Evolutionary conservation across 1,139 yeast genomes (phyloP).

Genomic region (Hanseniaspora gamundiae): DNA sequence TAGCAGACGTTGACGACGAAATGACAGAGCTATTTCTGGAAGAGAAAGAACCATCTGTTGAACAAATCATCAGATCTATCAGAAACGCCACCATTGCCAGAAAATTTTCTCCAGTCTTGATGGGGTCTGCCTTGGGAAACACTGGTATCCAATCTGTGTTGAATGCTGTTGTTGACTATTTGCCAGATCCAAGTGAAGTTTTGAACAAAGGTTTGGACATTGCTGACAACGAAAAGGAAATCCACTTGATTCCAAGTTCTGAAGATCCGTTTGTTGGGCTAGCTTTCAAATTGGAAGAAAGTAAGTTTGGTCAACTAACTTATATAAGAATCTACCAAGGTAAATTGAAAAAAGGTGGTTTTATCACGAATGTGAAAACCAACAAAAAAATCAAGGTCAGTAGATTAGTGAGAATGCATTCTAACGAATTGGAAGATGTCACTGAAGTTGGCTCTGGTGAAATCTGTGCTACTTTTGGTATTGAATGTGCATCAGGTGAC

Average conservation of each 20-base stretch:
- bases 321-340: slow-evolving; percentile 97
- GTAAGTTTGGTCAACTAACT: slow-evolving; percentile 93
- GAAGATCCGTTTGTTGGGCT: slow-evolving; percentile 82
- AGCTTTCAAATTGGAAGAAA: slow-evolving; percentile 97
- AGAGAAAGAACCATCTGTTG: slow-evolving; percentile 74
- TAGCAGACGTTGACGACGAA: slow-evolving; percentile 96
- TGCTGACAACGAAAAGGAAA: slow-evolving; percentile 54
- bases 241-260: slow-evolving; percentile 63
- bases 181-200: slow-evolving; percentile 91
- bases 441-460: slow-evolving; percentile 96
- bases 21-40: slow-evolving; percentile 88
- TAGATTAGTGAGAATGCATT: slow-evolving; percentile 97
- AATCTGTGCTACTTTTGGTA: slow-evolving; percentile 98
- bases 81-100: slow-evolving; percentile 95
- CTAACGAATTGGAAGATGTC: slow-evolving; percentile 96
- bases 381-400: slow-evolving; percentile 92
- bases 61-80: slow-evolving; percentile 77
- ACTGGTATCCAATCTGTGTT: slow-evolving; percentile 90
- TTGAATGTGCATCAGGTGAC: slow-evolving; percentile 99
- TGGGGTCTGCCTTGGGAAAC: slow-evolving; percentile 98
- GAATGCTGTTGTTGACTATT: slow-evolving; percentile 90
- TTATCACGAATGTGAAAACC: slow-evolving; percentile 78
- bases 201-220: slow-evolving; percentile 82
- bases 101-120: slow-evolving; percentile 92
- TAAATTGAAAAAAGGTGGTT: slow-evolving; percentile 76